These are phyloP conservation scores for Kurtzmaniella quercitrusa DNA, from an alignment of 1,139 yeast genomes.

Conservation along the genomic window DNA sequence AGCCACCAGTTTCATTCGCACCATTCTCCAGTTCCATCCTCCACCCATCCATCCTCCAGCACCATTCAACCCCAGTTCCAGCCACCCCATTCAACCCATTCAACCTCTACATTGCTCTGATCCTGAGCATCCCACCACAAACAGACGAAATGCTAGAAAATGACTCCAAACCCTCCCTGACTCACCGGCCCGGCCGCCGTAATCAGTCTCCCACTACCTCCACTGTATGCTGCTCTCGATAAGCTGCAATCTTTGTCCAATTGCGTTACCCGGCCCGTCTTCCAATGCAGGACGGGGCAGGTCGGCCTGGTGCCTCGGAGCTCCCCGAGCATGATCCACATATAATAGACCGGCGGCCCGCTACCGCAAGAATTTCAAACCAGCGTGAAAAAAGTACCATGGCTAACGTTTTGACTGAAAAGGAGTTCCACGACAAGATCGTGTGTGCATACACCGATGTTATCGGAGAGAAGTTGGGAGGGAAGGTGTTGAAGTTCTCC, in stretches of 20 bases:
- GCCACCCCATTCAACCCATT: no score
- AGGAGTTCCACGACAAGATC: constrained; percentile 41
- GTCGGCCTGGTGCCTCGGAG: neutral
- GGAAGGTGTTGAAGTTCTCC: constrained; percentile 60
- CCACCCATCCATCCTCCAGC: no score
- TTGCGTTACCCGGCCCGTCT: neutral
- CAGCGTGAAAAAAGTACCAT: constrained; percentile 11
- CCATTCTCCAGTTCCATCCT: no score
- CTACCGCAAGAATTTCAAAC: neutral
- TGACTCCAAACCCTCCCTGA: no score
- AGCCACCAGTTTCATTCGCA: no score
- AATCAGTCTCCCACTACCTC: neutral
- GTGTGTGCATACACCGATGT: constrained; percentile 60
- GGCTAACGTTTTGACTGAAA: constrained; percentile 28
- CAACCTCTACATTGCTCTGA: no score
- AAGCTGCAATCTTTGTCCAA: constrained; percentile 1
- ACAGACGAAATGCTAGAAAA: no score
- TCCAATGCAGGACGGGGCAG: neutral
- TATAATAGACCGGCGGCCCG: neutral
- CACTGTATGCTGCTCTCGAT: neutral
- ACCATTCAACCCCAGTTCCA: no score
- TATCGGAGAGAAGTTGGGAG: constrained; percentile 82
- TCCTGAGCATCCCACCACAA: no score
- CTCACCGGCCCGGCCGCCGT: no score
- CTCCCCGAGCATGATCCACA: neutral